Percentiles rank a stretch among this genome's conserved stretches.
Evolutionary conservation across 176 grass and related monocot genomes (phyloP).

Genomic region (Otatea glauca): DNA sequence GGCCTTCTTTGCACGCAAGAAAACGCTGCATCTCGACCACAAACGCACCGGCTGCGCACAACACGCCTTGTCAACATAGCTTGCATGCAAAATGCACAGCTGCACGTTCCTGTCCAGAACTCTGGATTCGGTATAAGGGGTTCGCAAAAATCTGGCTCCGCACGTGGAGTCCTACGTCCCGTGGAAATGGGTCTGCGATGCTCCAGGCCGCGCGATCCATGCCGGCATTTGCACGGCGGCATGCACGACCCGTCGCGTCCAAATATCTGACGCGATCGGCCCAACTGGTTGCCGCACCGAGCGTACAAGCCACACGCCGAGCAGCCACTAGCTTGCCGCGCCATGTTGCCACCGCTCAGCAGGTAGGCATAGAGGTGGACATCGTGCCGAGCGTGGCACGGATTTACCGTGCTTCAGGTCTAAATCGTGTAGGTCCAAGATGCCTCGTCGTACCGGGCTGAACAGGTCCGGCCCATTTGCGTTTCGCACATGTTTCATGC

Average conservation of each 20-base stretch:
- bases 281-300: slow-evolving; percentile 21
- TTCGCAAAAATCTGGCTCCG: neutral
- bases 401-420: too few relatives aligned
- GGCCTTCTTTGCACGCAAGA: neutral
- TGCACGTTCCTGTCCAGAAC: neutral
- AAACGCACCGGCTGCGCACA: neutral
- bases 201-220: neutral
- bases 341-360: slow-evolving; percentile 22
- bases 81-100: neutral
- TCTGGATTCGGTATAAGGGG: neutral
- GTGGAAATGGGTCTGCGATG: neutral
- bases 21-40: neutral
- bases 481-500: too few relatives aligned
- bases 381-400: too few relatives aligned
- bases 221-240: slow-evolving; percentile 28
- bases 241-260: slow-evolving; percentile 28
- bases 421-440: too few relatives aligned
- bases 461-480: too few relatives aligned
- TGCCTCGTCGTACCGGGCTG: too few relatives aligned
- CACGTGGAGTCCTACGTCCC: neutral
- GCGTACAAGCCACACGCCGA: slow-evolving; percentile 5
- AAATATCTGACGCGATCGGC: neutral
- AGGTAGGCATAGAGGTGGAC: too few relatives aligned
- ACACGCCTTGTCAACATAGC: neutral
- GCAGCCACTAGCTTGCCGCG: neutral